phyloP scores from a whole-genome alignment of 495 filamentous ascomycete species.

The Aspergillus homomorphus region DNA sequence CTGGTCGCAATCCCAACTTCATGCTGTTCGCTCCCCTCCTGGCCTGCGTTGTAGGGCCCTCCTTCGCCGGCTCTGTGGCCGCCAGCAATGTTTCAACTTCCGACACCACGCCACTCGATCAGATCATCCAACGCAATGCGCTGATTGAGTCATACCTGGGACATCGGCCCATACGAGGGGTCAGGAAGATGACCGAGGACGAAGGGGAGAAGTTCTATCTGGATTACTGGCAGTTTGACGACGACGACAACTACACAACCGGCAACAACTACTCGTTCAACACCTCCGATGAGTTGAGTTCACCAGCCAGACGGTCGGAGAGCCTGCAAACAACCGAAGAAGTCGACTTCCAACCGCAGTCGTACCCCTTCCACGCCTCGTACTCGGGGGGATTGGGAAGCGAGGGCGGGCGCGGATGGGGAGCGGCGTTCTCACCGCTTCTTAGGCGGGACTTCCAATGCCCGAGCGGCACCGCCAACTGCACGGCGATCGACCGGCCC shows the following conservation, averaged over 20 bases:
- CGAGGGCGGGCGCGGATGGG: slow-evolving; percentile 19
- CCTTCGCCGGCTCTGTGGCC: slow-evolving; percentile 10
- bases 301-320: neutral
- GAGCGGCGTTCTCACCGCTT: slow-evolving; percentile 23
- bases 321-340: neutral
- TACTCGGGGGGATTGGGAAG: slow-evolving; percentile 16
- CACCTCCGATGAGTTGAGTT: neutral
- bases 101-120: slow-evolving; percentile 4
- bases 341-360: slow-evolving; percentile 18
- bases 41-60: slow-evolving; percentile 4
- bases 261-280: neutral
- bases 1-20: neutral
- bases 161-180: slow-evolving; percentile 27
- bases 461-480: slow-evolving; percentile 64
- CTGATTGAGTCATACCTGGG: slow-evolving; percentile 20
- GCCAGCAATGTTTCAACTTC: neutral
- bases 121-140: slow-evolving; percentile 25
- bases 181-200: slow-evolving; percentile 77
- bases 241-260: slow-evolving; percentile 17
- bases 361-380: slow-evolving; percentile 37
- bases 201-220: slow-evolving; percentile 82
- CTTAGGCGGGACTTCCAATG: slow-evolving; percentile 63
- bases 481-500: slow-evolving; percentile 64
- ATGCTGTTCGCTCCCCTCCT: slow-evolving; percentile 15
- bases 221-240: slow-evolving; percentile 55